phyloP scores from a whole-genome alignment of 306 rosid species.

The Dalbergia cultrata region DNA sequence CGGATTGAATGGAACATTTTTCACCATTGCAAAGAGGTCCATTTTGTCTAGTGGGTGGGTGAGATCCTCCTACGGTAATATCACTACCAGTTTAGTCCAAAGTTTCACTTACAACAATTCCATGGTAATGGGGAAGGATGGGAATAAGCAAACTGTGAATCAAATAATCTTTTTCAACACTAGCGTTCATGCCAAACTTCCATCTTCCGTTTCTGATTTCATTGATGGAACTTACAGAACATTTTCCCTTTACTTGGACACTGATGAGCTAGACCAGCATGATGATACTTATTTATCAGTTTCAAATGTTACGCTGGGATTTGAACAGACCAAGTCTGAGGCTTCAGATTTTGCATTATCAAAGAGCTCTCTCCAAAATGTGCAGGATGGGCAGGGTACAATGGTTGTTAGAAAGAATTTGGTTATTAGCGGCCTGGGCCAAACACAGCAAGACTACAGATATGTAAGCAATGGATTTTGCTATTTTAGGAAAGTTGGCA shows the following conservation, averaged over 20 bases:
- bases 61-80: conserved; percentile 74
- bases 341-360: conserved; percentile 45
- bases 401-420: conserved; percentile 62
- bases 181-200: conserved; percentile 48
- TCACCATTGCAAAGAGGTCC: conserved; percentile 63
- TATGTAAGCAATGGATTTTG: conserved; percentile 58
- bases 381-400: conserved; percentile 74
- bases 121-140: conserved; percentile 66
- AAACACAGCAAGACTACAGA: conserved; percentile 75
- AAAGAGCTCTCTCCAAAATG: conserved; percentile 66
- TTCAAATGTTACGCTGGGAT: conserved; percentile 69
- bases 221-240: conserved; percentile 50
- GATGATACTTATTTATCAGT: conserved; percentile 44
- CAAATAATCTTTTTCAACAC: conserved; percentile 66
- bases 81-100: conserved; percentile 69
- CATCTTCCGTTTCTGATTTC: conserved; percentile 47
- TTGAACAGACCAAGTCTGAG: conserved; percentile 53
- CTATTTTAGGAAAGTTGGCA: conserved; percentile 76
- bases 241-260: conserved; percentile 60
- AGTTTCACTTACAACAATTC: conserved; percentile 61
- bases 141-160: conserved; percentile 63
- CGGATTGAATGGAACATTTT: conserved; percentile 77
- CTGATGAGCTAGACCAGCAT: conserved; percentile 49
- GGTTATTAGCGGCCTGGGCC: conserved; percentile 70
- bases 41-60: conserved; percentile 76